Percentiles rank a stretch among this genome's conserved stretches.
phyloP scores from a whole-genome alignment of 179 eudicot species.

The Carnegiea gigantea region DNA sequence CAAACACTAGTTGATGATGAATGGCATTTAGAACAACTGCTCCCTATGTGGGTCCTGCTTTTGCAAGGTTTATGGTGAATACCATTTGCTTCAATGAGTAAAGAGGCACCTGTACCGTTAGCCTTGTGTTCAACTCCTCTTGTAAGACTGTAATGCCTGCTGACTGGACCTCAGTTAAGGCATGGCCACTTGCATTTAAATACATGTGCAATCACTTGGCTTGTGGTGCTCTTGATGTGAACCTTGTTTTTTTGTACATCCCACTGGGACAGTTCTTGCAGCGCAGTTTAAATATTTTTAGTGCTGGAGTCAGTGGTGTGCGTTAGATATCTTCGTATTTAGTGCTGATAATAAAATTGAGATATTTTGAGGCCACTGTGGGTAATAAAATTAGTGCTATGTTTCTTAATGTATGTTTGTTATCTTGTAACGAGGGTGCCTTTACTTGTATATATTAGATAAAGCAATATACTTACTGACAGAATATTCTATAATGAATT shows the following conservation, averaged over 20 bases:
- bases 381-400: too few species aligned
- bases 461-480: constrained; percentile 12
- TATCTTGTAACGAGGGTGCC: constrained; percentile 9
- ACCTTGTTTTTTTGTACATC: not conserved
- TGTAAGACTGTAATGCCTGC: not conserved
- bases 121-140: not conserved
- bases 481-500: not conserved
- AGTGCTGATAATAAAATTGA: not conserved
- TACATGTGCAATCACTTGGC: not conserved
- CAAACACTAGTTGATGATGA: too few species aligned
- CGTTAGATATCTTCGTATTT: not conserved
- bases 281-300: not conserved
- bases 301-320: not conserved
- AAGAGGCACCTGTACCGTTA: too few species aligned
- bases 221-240: not conserved
- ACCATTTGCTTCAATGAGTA: too few species aligned
- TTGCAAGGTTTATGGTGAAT: too few species aligned
- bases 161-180: not conserved
- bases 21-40: too few species aligned
- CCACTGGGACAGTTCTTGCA: not conserved
- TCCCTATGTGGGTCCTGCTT: too few species aligned
- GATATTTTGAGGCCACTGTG: not conserved
- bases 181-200: not conserved
- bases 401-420: not conserved
- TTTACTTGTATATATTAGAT: constrained; percentile 9